Conservation (phyloP, 2,329 filamentous ascomycete genomes). For the Venturia effusa region DNA sequence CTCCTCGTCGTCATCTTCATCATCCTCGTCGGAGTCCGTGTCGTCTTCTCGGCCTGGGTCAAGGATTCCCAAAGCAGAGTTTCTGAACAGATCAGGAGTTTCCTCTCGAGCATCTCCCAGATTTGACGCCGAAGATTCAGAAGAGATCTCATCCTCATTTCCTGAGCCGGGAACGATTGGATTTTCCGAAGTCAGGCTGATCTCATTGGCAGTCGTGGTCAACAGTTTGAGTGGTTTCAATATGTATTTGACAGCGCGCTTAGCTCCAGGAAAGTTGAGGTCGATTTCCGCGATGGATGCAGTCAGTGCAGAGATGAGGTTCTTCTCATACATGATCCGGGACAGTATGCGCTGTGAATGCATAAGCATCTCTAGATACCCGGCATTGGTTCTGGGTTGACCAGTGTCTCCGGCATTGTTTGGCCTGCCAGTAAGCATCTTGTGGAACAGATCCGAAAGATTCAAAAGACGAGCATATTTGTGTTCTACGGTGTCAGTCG, state of each 20-base stretch:
- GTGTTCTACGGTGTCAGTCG: constrained; percentile 67
- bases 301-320: constrained; percentile 80
- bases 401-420: constrained; percentile 30
- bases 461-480: constrained; percentile 83
- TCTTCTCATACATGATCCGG: constrained; percentile 97
- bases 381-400: constrained; percentile 24
- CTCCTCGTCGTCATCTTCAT: constrained; percentile 76
- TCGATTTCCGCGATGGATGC: constrained; percentile 91
- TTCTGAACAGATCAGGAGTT: constrained; percentile 92
- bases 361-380: constrained; percentile 17
- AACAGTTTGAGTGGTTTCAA: constrained; percentile 78
- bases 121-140: constrained; percentile 80
- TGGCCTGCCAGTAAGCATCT: constrained; percentile 76
- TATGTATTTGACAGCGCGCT: constrained; percentile 93
- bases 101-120: constrained; percentile 65
- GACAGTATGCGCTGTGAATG: constrained; percentile 72
- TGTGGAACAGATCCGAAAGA: constrained; percentile 82
- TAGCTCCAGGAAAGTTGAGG: constrained; percentile 85
- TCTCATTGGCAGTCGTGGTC: constrained; percentile 72
- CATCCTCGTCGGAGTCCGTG: constrained; percentile 62
- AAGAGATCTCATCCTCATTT: constrained; percentile 79
- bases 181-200: constrained; percentile 74
- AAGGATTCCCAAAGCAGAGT: constrained; percentile 90
- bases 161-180: constrained; percentile 51
- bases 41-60: constrained; percentile 74